Percentiles rank a stretch among this genome's conserved stretches.
Evolutionary conservation across 2,329 filamentous ascomycete genomes (phyloP).

Genomic region (Fusarium sp.): DNA sequence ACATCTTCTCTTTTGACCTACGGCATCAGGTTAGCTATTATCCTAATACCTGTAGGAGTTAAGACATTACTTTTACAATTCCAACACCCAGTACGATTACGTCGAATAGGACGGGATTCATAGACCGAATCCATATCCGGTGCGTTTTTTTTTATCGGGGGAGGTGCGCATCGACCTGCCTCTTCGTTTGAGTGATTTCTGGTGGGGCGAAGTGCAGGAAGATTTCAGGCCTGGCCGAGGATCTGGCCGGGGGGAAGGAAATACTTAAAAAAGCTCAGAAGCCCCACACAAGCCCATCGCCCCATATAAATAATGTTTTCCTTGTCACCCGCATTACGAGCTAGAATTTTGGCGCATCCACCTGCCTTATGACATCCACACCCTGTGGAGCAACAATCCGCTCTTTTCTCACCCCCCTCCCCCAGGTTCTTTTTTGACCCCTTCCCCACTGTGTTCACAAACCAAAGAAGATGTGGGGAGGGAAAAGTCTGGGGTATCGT

Average conservation of each 20-base stretch:
- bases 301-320: too few species aligned
- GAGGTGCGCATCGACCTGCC: background rate
- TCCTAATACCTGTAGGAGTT: background rate
- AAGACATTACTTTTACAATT: background rate
- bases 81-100: background rate
- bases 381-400: too few species aligned
- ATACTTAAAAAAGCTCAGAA: background rate
- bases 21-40: background rate
- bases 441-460: too few species aligned
- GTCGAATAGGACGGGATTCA: background rate
- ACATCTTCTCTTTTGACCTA: background rate
- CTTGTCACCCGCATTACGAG: too few species aligned
- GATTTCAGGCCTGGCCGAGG: background rate
- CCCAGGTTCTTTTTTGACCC: too few species aligned
- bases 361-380: too few species aligned
- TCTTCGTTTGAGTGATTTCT: background rate
- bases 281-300: constrained; percentile 35
- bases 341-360: too few species aligned
- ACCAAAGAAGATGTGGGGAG: too few species aligned
- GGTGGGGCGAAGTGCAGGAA: background rate
- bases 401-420: too few species aligned
- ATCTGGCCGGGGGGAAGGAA: background rate
- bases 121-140: background rate
- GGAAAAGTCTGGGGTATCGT: too few species aligned
- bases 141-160: too few species aligned